A percentile compares a stretch with the other conserved stretches of the same genome.
phyloP scores from a whole-genome alignment of 2,329 filamentous ascomycete genomes.

The Hymenoscyphus salicellus region DNA sequence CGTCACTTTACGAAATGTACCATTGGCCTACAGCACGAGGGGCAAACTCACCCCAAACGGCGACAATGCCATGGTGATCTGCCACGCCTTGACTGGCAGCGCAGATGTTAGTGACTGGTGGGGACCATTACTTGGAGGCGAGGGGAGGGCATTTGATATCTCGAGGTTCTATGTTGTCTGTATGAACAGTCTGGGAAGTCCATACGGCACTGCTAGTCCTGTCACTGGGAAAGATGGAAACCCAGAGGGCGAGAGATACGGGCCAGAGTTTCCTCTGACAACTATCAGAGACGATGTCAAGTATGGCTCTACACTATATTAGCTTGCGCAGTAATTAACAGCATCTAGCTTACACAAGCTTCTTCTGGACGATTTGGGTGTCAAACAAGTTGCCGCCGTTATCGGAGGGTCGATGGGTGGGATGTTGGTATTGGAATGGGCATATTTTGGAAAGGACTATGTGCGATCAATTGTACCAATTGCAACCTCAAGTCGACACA shows the following conservation, averaged over 20 bases:
- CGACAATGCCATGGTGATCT: constrained; percentile 72
- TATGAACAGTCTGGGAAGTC: constrained; percentile 81
- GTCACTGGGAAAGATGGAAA: constrained; percentile 86
- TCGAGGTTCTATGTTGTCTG: constrained; percentile 83
- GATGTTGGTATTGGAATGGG: constrained; percentile 89
- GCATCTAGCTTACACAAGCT: constrained; percentile 69
- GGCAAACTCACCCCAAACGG: constrained; percentile 57
- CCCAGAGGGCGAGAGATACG: constrained; percentile 70
- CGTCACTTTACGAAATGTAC: constrained; percentile 73
- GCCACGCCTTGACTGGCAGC: constrained; percentile 81
- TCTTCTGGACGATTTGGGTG: constrained; percentile 74
- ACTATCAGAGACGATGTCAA: constrained; percentile 95
- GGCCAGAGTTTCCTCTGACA: constrained; percentile 92
- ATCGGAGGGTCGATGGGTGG: constrained; percentile 83
- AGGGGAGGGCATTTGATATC: constrained; percentile 75
- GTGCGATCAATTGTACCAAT: constrained; percentile 79
- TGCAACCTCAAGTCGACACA: constrained; percentile 79
- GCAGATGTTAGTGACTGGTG: constrained; percentile 86
- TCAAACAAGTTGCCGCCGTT: constrained; percentile 73
- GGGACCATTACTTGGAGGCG: constrained; percentile 76
- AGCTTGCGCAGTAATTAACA: constrained; percentile 19
- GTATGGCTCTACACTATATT: constrained; percentile 49
- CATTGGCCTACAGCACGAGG: constrained; percentile 64
- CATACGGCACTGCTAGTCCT: constrained; percentile 83
- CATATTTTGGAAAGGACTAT: constrained; percentile 84